Conservation (phyloP, 108 stramenopile genomes). For the Discostella pseudostelligera region DNA sequence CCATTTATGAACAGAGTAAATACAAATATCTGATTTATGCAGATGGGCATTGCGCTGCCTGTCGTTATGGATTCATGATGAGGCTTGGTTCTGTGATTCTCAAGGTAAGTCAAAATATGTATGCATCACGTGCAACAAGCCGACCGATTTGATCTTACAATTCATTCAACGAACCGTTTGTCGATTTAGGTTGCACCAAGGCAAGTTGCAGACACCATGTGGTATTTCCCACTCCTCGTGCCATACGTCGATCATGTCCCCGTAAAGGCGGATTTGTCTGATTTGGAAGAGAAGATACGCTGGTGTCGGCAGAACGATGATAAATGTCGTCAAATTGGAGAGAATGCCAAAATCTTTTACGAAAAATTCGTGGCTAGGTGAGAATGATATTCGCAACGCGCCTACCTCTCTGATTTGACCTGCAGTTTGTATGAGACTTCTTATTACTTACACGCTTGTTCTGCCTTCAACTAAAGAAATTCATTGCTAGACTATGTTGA, state of each 20-base stretch:
- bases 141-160: background rate
- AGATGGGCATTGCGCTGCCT: slow-evolving; percentile 99
- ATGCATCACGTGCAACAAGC: background rate
- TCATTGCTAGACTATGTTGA: slow-evolving; percentile 94
- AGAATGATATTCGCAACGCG: slow-evolving; percentile 1
- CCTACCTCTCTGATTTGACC: background rate
- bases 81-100: slow-evolving; percentile 97
- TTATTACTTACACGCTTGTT: background rate
- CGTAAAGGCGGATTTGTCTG: slow-evolving; percentile 92
- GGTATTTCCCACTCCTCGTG: slow-evolving; percentile 97
- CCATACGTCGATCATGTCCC: slow-evolving; percentile 97
- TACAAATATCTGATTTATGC: slow-evolving; percentile 98
- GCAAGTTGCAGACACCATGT: slow-evolving; percentile 97
- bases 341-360: slow-evolving; percentile 78
- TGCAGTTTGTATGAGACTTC: slow-evolving; percentile 1
- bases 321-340: slow-evolving; percentile 87
- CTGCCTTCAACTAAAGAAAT: slow-evolving; percentile 39
- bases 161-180: background rate
- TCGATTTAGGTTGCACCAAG: slow-evolving; percentile 64
- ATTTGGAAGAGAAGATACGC: slow-evolving; percentile 94
- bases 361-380: slow-evolving; percentile 77
- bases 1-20: slow-evolving; percentile 97
- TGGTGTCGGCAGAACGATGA: slow-evolving; percentile 98
- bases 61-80: slow-evolving; percentile 99
- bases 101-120: slow-evolving; percentile 50